phyloP scores from a whole-genome alignment of 2,329 filamentous ascomycete species.

The Aureobasidium subglaciale region DNA sequence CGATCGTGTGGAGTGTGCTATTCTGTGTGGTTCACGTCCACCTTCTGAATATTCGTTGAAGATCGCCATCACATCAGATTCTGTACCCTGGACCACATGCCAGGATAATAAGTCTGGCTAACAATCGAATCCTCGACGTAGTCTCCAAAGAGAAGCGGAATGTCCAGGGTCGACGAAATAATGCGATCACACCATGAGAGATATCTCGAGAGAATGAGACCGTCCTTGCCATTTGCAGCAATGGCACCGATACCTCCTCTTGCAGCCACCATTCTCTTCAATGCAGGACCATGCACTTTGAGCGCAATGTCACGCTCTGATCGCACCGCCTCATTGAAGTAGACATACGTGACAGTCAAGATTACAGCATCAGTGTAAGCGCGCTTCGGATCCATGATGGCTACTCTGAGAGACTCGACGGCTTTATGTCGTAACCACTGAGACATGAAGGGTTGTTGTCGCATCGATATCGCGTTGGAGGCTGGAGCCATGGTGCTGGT shows the following conservation, averaged over 20 bases:
- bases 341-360: not conserved
- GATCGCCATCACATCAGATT: slow-evolving; percentile 1
- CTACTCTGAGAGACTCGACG: not conserved
- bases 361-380: slow-evolving; percentile 5
- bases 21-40: no score
- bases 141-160: not conserved
- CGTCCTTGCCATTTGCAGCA: not conserved
- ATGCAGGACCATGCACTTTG: not conserved
- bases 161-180: not conserved
- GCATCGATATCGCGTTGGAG: not conserved
- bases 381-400: not conserved
- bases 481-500: not conserved
- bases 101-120: not conserved
- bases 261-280: not conserved
- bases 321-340: not conserved
- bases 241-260: not conserved
- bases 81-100: slow-evolving; percentile 1
- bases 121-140: not conserved
- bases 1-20: no score
- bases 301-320: not conserved
- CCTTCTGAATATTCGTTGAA: no score
- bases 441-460: not conserved
- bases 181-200: slow-evolving; percentile 1
- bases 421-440: slow-evolving; percentile 6
- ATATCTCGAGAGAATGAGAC: not conserved